Evolutionary conservation across 768 basidiomycete genomes (phyloP).

Genomic region (Phylloporus rhodoxanthus): DNA sequence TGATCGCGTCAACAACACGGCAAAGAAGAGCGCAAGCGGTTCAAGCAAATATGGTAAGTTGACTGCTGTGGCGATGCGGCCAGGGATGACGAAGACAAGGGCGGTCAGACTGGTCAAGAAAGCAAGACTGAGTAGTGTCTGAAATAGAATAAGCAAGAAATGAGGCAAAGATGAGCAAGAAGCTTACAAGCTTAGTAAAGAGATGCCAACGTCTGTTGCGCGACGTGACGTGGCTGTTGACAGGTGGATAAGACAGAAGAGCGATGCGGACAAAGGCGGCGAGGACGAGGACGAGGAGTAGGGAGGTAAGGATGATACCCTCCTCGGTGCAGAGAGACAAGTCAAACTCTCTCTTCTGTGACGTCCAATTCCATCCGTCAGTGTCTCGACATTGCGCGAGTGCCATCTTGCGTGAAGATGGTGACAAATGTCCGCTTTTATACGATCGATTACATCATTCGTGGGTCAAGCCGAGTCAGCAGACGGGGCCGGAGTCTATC

Average conservation of each 20-base stretch:
- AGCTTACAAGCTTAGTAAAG: slow-evolving; percentile 61
- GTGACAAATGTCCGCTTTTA: neutral
- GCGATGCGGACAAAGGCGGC: slow-evolving; percentile 37
- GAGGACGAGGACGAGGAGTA: slow-evolving; percentile 45
- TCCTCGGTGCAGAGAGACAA: slow-evolving; percentile 37
- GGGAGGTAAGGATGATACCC: slow-evolving; percentile 51
- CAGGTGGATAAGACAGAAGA: slow-evolving; percentile 22
- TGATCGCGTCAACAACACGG: slow-evolving; percentile 49
- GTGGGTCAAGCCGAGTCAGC: neutral
- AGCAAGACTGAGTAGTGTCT: slow-evolving; percentile 49
- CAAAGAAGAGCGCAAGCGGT: slow-evolving; percentile 44
- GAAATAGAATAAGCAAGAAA: neutral
- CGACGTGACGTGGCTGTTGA: slow-evolving; percentile 33
- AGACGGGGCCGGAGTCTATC: too few species aligned
- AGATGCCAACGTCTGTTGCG: slow-evolving; percentile 48
- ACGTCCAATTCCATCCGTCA: neutral
- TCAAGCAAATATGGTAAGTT: slow-evolving; percentile 53
- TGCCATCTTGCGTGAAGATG: neutral
- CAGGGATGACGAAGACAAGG: slow-evolving; percentile 35
- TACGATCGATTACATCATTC: neutral
- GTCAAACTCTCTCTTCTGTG: neutral
- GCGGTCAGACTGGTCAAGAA: slow-evolving; percentile 41
- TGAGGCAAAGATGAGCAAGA: neutral
- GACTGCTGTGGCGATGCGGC: slow-evolving; percentile 34
- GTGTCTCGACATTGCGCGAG: neutral